Percentiles rank a stretch among this genome's conserved stretches.
Evolutionary conservation across 2,329 filamentous ascomycete genomes (phyloP).

Genomic region (Curvularia eragrostidis): DNA sequence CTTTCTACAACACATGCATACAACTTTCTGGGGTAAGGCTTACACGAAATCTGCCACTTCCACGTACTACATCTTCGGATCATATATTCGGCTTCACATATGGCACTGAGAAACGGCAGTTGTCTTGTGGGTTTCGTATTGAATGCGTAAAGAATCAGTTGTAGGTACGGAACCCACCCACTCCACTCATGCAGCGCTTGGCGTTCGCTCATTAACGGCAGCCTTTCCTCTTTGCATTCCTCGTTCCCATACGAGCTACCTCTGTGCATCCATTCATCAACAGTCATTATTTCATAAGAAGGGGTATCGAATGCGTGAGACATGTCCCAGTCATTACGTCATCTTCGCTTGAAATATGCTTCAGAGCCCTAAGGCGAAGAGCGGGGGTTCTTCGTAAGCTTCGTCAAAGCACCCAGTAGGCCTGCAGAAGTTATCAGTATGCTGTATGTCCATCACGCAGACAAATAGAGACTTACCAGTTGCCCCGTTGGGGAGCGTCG

Average conservation of each 20-base stretch:
- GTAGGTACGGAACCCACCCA: conserved; percentile 7
- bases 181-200: conserved; percentile 15
- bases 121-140: conserved; percentile 2
- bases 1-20: not conserved
- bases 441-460: not conserved
- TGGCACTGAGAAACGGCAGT: not conserved
- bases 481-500: conserved; percentile 87
- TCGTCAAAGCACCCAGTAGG: conserved; percentile 40
- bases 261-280: not conserved
- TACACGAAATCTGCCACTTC: too few relatives aligned
- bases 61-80: not conserved
- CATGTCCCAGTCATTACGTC: conserved; percentile 4
- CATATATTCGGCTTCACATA: not conserved
- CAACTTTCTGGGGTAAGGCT: too few relatives aligned
- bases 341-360: conserved; percentile 1
- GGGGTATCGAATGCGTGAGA: conserved; percentile 11
- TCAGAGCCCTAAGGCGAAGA: conserved; percentile 4
- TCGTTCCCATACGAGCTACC: not conserved
- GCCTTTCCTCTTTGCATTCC: not conserved
- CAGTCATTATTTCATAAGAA: conserved; percentile 10
- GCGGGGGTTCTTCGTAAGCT: conserved; percentile 34
- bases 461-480: conserved; percentile 68
- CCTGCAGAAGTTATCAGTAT: conserved; percentile 29
- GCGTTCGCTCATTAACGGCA: conserved; percentile 7
- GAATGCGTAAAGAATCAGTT: conserved; percentile 5